Evolutionary conservation across 192 early-diverging fungal genomes (phyloP), one percentile per base, ranked within the genome.

Genomic region (Coemansia biformis): DNA sequence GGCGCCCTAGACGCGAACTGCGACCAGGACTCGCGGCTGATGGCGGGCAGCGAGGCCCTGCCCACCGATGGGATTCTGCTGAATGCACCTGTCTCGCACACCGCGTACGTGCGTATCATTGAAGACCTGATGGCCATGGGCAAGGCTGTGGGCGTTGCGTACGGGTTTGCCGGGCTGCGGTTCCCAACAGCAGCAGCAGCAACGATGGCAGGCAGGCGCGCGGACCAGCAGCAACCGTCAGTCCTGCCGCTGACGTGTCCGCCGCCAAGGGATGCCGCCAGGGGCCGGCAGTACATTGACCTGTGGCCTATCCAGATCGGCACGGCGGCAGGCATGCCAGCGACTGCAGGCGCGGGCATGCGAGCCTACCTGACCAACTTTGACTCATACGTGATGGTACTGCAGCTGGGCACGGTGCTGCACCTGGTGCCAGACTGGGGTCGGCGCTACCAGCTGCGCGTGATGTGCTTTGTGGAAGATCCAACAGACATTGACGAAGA

Each of bases 301-400:
- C 57, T 85, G 28, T 87, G 86, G 86, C 86, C 86, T 1, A 83
- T 85, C 42, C 83, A 87, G 55, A 78, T 79, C 40, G 64, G 71
- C 41, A 51, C 68, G 0, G 36, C 52, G 5, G 43, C 69, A 8
- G 35, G 41, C 4, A 37, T n/a, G n/a, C n/a, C n/a, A n/a, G n/a
- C n/a, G n/a, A n/a, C 48, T 3, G 48, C 69, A 9, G 29, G 42
- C 7, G 50, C 34, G 12, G 46, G 23, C 1, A 21, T 16, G 16
- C 45, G 46, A 13, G 51, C 57, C 30, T 70, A 54, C 58, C 59
- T 60, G 45, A 76, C 64, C 47, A 79, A 79, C 34, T 83, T 87
- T 71, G 79, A 83, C 40, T 82, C 83, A 0, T 85, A 85, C 49
- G 79, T 84, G 24, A 79, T 85, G 80, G 83, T 87, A 8, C 58